Percentiles rank a stretch among this genome's conserved stretches.
phyloP scores from a whole-genome alignment of 2,329 filamentous ascomycete genomes.

The Elsinoe necatrix region DNA sequence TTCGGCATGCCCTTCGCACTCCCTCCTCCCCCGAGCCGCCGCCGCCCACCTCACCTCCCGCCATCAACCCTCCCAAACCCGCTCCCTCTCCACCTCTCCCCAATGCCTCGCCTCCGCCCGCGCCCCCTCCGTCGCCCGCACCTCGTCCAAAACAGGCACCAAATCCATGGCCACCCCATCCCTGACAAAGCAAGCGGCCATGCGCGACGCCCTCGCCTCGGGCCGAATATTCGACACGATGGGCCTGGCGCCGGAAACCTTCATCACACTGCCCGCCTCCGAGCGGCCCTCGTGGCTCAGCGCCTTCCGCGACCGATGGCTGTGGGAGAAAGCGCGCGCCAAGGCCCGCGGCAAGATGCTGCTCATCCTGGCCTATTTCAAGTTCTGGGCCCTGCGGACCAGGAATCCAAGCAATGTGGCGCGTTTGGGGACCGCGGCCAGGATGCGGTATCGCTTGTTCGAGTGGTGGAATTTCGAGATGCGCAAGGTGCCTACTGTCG shows the following conservation, averaged over 20 bases:
- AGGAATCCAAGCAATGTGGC: constrained; percentile 17
- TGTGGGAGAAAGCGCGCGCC: constrained; percentile 16
- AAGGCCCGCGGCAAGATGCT: constrained; percentile 4
- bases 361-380: background rate
- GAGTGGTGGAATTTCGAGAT: constrained; percentile 24
- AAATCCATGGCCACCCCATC: background rate
- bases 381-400: constrained; percentile 9
- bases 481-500: constrained; percentile 30
- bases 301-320: constrained; percentile 15
- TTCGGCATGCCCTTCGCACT: background rate
- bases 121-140: constrained; percentile 1
- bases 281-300: constrained; percentile 22
- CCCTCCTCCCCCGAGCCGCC: background rate
- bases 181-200: background rate
- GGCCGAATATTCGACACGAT: constrained; percentile 32
- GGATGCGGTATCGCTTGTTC: constrained; percentile 4
- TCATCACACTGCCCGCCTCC: constrained; percentile 25
- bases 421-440: constrained; percentile 26
- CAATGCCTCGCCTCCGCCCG: background rate
- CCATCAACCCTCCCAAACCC: background rate
- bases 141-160: background rate
- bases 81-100: background rate
- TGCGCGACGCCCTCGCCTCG: constrained; percentile 14
- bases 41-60: background rate
- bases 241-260: constrained; percentile 35